Base-by-base conservation (phyloP, 768 basidiomycete species). In the Pholiota molesta region DNA sequence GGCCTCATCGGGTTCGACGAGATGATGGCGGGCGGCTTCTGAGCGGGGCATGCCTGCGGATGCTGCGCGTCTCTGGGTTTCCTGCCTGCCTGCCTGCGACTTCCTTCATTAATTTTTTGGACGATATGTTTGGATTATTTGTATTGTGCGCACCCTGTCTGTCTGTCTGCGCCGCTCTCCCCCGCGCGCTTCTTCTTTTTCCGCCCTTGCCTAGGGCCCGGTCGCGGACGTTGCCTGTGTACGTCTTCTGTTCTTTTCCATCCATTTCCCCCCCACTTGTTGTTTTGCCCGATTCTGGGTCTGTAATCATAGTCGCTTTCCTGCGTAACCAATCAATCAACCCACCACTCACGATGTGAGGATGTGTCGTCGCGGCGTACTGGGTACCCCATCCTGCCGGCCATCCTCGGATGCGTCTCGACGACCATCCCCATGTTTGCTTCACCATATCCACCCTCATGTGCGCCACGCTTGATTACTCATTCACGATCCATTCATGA, bases 321-420 rank as follows among this genome's bases (percentile, higher is more conserved):
- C 62, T 65, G 62, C 65, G 62, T 65, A 54, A 61, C 62, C 61
- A 66, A 55, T 31, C 59, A 45, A 26, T 26, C 26, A 26, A 55
- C 33, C 57, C 57, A 62, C 55, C 60, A 63, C 55, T 71, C 64
- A 70, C 72, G 66, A 68, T 65, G 60, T 69, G 67, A 69, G 71
- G 72, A 74, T 72, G 72, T 62, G 70, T 71, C 71, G 73, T 75
- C 71, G 74, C 73, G 74, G 70, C 73, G 74, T 75, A 74, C 75
- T 72, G 75, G 73, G 63, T 73, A 67, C 71, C 68, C 64, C 62
- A 59, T 35, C 66, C 68, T 54, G 53, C 61, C 68, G 67, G 63
- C 73, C 71, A 61, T 71, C 71, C 72, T 71, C 65, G 68, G 73
- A 73, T 75, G 77, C 70, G 76, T 77, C 77, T 78, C 72, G 77